These are phyloP conservation scores for Ogataea ramenticola DNA, from an alignment of 805 yeast species.

Conservation along the genomic window DNA sequence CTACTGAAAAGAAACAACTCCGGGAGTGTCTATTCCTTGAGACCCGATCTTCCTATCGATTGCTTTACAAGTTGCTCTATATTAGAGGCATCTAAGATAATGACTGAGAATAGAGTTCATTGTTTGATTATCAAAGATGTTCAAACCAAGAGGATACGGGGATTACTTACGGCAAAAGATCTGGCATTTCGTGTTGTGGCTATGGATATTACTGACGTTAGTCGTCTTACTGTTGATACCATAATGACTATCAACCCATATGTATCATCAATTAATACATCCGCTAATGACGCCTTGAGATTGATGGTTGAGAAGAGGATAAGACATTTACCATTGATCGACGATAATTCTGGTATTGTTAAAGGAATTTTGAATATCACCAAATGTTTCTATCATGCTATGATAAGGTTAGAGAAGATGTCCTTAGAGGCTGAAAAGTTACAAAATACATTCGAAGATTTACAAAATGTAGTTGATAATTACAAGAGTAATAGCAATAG, in stretches of 20 bases:
- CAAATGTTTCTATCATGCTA: slow-evolving; percentile 39
- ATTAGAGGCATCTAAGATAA: slow-evolving; percentile 25
- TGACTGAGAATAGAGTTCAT: slow-evolving; percentile 33
- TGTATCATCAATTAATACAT: slow-evolving; percentile 27
- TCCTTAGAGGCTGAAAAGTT: slow-evolving; percentile 29
- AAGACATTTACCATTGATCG: slow-evolving; percentile 36
- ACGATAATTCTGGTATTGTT: slow-evolving; percentile 24
- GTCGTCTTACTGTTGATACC: slow-evolving; percentile 21
- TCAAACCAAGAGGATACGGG: slow-evolving; percentile 23
- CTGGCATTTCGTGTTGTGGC: slow-evolving; percentile 37
- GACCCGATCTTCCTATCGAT: slow-evolving; percentile 30
- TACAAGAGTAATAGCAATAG: background rate
- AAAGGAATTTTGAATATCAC: slow-evolving; percentile 40
- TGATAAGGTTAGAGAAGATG: slow-evolving; percentile 34
- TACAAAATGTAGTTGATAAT: slow-evolving; percentile 9
- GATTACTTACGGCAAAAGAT: slow-evolving; percentile 39
- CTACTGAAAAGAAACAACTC: background rate
- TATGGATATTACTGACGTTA: slow-evolving; percentile 18
- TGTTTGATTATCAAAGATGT: slow-evolving; percentile 31
- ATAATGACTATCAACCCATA: slow-evolving; percentile 35
- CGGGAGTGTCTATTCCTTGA: background rate
- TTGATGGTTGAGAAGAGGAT: slow-evolving; percentile 34
- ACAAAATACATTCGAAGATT: slow-evolving; percentile 22
- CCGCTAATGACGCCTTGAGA: slow-evolving; percentile 34
- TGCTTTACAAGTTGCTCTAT: slow-evolving; percentile 28